These are phyloP conservation scores for Plenodomus tracheiphilus DNA, from an alignment of 2,329 filamentous ascomycete species.

Conservation along the genomic window DNA sequence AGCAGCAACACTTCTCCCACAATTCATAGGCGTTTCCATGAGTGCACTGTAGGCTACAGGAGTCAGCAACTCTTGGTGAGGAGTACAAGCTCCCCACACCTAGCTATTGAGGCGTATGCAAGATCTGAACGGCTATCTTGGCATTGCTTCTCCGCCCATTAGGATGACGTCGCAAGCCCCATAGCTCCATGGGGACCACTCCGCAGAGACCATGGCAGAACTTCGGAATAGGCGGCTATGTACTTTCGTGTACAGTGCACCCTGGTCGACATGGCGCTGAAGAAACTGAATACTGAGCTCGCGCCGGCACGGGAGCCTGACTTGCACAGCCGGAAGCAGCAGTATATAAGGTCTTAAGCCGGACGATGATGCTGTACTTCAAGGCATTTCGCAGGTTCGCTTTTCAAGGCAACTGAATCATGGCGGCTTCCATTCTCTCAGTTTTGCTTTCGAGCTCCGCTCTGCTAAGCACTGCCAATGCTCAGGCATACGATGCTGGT, in stretches of 20 bases:
- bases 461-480: conserved; percentile 26
- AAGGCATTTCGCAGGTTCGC: not conserved
- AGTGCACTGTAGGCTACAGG: not conserved
- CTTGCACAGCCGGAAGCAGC: conserved; percentile 1
- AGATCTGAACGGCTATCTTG: conserved; percentile 22
- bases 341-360: conserved; percentile 24
- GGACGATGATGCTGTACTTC: not conserved
- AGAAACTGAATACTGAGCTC: not conserved
- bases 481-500: conserved; percentile 26
- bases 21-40: not conserved
- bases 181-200: conserved; percentile 16
- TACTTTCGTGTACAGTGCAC: not conserved
- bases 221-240: conserved; percentile 20
- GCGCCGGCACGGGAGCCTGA: conserved; percentile 1
- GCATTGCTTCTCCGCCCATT: conserved; percentile 17
- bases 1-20: not conserved
- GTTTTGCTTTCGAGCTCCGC: conserved; percentile 25
- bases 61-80: not conserved
- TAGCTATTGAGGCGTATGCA: conserved; percentile 18
- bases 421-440: conserved; percentile 31
- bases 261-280: conserved; percentile 1
- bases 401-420: conserved; percentile 13
- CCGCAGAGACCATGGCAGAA: conserved; percentile 22
- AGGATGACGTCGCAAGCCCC: conserved; percentile 20
- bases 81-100: conserved; percentile 7